Base-by-base conservation (phyloP, 352 stramenopile species). In the Globisporangium nunn region DNA sequence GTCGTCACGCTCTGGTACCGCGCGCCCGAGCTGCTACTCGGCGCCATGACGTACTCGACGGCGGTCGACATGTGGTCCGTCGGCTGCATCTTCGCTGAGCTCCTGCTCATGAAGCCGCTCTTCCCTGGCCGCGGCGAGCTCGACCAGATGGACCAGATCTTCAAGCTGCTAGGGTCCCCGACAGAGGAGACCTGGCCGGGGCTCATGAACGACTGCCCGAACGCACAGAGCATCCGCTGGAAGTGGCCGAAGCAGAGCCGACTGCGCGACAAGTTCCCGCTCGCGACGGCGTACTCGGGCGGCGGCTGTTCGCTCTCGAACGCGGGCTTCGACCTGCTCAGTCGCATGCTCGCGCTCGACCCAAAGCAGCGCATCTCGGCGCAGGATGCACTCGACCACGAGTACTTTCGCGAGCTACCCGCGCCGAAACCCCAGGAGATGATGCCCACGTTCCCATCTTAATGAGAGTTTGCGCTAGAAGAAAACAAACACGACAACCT, bases 131-230 rank as follows among this genome's bases (percentile, higher is more conserved):
- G 95, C 54, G 87, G 87, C 30, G 97, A 99, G 67, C 69, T 98
- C 18, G 93, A 98, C 57, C 95, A 99, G 74, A 91, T 98, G 62
- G 85, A 98, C 59, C 86, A 96, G 63, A 98, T 99, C 54, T 99
- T 98, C 72, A 80, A 89, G 67, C 54, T 98, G 48, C 67, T 98
- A 0, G 96, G 96, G 11, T 78, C 76, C 3, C 96, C 96, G 0
- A 96, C 73, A 1, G 82, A 97, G 31, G 71, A 88, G 6, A 95
- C 80, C 53, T 98, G 96, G 95, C 91, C 93, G 4, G 80, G 76
- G 3, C 65, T 92, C 6, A 39, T 75, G 7, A 72, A 81, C 1
- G 39, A 18, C 8, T 68, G 85, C 4, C 87, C 89, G 0, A 74
- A 90, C 47, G 75, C 85, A 3, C 73, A 75, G 23, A 78, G 61